Evolutionary conservation across 306 rosid genomes (phyloP), one percentile per base, ranked within the genome.

Genomic region (Acacia melanoxylon): DNA sequence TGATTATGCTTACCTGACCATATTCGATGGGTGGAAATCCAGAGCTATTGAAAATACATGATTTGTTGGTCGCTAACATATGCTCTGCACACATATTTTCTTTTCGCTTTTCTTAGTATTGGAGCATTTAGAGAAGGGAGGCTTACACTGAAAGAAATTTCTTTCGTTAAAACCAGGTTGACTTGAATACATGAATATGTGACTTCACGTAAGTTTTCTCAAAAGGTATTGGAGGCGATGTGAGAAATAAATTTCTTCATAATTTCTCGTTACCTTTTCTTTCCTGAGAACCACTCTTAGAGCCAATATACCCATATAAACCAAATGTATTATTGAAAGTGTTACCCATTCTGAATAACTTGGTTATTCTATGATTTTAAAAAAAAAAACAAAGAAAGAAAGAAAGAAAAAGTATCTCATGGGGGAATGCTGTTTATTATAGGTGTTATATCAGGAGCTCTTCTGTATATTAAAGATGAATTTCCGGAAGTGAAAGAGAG

Each of bases 391-490:
- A 10, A n/a, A n/a, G 16, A 11, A 48, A 48, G 27, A 19, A 31
- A 68, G 14, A 25, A 61, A n/a, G 8, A 41, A n/a, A 42, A 14
- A 70, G 15, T 35, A 19, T 58, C 68, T 71, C 42, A 24, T 59
- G 31, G 20, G 24, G 61, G 48, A n/a, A 35, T 75, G 51, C 37
- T 37, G n/a, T 72, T 59, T 59, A n/a, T 45, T 72, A 16, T 45
- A 86, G 89, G 90, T 54, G 90, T 87, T 71, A 84, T 87, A 42
- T 87, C 90, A 0, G 90, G 90, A 25, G 90, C 90, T 68, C 90
- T 87, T 84, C 59, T 87, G 9, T 87, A 87, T 65, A 87, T 87
- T 27, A 87, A 81, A 70, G 87, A 87, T 78, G 90, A 87, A 35
- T 87, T 87, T 78, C 46, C 13, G 1, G 41, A 19, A 0, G 87